phyloP scores from a whole-genome alignment of 441 rosid genomes.

The Gossypium schwendimanii region DNA sequence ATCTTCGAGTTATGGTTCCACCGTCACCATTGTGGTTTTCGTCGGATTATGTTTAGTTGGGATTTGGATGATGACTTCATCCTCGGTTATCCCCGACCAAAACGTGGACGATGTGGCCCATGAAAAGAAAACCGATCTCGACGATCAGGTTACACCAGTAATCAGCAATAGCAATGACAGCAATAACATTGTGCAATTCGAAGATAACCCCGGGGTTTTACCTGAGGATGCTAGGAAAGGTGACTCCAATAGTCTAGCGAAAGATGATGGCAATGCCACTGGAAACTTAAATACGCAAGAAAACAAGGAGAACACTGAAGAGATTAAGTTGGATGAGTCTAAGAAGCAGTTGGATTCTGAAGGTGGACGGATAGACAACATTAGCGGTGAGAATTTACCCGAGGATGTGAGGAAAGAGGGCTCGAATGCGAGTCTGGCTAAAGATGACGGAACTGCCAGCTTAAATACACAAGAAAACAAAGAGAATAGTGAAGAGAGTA shows the following conservation, averaged over 20 bases:
- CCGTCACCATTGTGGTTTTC: conserved; percentile 62
- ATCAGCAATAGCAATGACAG: conserved; percentile 36
- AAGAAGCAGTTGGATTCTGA: conserved; percentile 36
- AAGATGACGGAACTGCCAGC: conserved; percentile 18
- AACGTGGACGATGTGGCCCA: conserved; percentile 44
- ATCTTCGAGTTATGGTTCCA: conserved; percentile 64
- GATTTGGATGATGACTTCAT: conserved; percentile 92
- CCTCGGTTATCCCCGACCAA: conserved; percentile 55
- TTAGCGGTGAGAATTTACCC: conserved; percentile 31
- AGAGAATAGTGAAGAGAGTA: conserved; percentile 32
- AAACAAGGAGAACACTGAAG: conserved; percentile 33
- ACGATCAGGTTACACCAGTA: conserved; percentile 30
- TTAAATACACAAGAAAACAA: conserved; percentile 28
- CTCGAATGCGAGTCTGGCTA: conserved; percentile 17
- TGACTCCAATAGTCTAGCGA: conserved; percentile 26
- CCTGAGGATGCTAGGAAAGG: conserved; percentile 57
- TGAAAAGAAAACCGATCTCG: conserved; percentile 47
- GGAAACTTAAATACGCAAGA: conserved; percentile 22
- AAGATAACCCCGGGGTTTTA: conserved; percentile 49
- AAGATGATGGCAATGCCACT: conserved; percentile 18
- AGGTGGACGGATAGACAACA: conserved; percentile 24
- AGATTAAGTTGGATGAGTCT: conserved; percentile 26
- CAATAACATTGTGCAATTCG: conserved; percentile 31
- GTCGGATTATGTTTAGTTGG: conserved; percentile 88
- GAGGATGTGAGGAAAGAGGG: conserved; percentile 55